Evolutionary conservation across 345 rosid species (phyloP).

Genomic region (thale cress (Arabidopsis thaliana)): DNA sequence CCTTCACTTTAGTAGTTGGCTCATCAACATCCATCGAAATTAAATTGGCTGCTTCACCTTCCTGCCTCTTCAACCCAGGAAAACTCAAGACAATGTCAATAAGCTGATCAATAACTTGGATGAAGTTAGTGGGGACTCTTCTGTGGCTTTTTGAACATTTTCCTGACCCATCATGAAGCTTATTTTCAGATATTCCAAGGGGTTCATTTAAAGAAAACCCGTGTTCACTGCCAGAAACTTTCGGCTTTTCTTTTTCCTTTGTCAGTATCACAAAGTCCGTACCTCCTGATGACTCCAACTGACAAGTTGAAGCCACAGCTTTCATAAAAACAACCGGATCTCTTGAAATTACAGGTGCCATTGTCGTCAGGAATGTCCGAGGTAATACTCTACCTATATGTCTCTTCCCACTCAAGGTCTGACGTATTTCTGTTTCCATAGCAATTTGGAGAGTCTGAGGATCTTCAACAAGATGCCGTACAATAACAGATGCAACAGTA

Average conservation of each 20-base stretch:
- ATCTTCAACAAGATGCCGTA: constrained; percentile 94
- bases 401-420: constrained; percentile 73
- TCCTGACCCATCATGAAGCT: constrained; percentile 74
- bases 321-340: constrained; percentile 91
- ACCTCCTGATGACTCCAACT: constrained; percentile 88
- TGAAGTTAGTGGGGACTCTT: constrained; percentile 76
- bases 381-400: constrained; percentile 74
- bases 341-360: constrained; percentile 93
- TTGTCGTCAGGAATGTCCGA: constrained; percentile 71
- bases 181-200: constrained; percentile 71
- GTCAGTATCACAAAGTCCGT: constrained; percentile 71
- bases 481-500: constrained; percentile 81
- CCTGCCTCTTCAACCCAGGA: constrained; percentile 62
- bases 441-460: constrained; percentile 96
- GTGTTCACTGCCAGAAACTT: constrained; percentile 61
- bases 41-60: constrained; percentile 54
- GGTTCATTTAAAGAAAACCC: constrained; percentile 65
- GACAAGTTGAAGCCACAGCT: constrained; percentile 82
- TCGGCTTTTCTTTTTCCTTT: constrained; percentile 82
- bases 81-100: constrained; percentile 84
- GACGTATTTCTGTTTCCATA: constrained; percentile 94
- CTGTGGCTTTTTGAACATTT: constrained; percentile 84
- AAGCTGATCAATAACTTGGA: constrained; percentile 94
- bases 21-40: constrained; percentile 85
- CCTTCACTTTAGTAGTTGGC: constrained; percentile 79